A percentile compares a stretch with the other conserved stretches of the same genome.
These are phyloP conservation scores for Thermothielavioides terrestris DNA, from an alignment of 495 filamentous ascomycete species.

Conservation along the genomic window DNA sequence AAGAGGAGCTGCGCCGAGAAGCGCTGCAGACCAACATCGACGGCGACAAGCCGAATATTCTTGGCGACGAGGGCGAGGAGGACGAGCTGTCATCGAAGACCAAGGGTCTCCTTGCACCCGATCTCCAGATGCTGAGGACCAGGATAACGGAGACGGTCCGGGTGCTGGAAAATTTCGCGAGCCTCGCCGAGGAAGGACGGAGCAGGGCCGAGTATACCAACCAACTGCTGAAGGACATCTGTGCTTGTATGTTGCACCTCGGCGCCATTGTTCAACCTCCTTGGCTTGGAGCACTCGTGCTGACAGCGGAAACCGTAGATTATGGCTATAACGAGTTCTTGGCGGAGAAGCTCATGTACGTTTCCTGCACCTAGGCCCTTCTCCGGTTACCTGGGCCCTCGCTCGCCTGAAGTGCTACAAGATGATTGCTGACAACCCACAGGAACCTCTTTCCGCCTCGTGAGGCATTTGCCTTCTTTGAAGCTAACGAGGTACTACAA, in stretches of 20 bases:
- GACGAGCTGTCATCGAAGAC: slow-evolving; percentile 38
- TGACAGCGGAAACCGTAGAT: slow-evolving; percentile 30
- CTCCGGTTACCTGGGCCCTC: background rate
- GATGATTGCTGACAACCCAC: slow-evolving; percentile 26
- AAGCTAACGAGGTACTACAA: slow-evolving; percentile 72
- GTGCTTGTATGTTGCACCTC: slow-evolving; percentile 43
- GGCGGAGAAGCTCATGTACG: slow-evolving; percentile 30
- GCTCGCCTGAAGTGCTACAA: background rate
- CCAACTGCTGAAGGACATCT: slow-evolving; percentile 84
- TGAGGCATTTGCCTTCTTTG: slow-evolving; percentile 97
- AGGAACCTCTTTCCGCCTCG: slow-evolving; percentile 77
- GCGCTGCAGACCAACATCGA: slow-evolving; percentile 92
- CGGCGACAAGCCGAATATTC: slow-evolving; percentile 64
- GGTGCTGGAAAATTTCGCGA: slow-evolving; percentile 78
- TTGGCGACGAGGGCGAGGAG: slow-evolving; percentile 50
- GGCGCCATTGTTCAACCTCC: background rate
- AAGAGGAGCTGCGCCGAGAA: slow-evolving; percentile 74
- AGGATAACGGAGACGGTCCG: slow-evolving; percentile 91
- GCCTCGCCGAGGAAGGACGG: slow-evolving; percentile 63
- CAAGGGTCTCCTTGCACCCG: slow-evolving; percentile 59
- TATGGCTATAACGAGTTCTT: slow-evolving; percentile 68
- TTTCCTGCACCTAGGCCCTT: background rate
- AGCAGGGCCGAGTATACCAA: slow-evolving; percentile 80
- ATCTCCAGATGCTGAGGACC: slow-evolving; percentile 80
- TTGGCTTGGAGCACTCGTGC: background rate